Percentiles rank a stretch among this genome's conserved stretches.
Evolutionary conservation across 2,329 filamentous ascomycete species (phyloP).

Genomic region (Calcarisporium arbuscula): DNA sequence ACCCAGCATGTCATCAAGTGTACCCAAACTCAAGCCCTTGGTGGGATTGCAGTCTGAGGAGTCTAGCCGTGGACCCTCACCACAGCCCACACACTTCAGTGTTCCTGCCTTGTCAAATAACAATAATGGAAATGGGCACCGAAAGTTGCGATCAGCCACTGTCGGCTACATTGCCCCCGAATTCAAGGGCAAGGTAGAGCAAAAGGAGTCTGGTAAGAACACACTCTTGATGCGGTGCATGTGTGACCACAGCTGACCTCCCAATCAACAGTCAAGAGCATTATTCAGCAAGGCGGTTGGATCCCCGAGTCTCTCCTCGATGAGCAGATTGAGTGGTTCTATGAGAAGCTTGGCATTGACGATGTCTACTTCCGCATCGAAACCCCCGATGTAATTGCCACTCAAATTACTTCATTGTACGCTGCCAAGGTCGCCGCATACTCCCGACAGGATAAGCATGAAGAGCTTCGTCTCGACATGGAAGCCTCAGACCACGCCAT

Average conservation of each 20-base stretch:
- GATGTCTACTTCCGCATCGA: conserved; percentile 98
- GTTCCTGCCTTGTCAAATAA: conserved; percentile 52
- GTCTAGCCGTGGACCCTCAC: conserved; percentile 64
- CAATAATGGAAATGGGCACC: conserved; percentile 55
- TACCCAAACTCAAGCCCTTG: conserved; percentile 34
- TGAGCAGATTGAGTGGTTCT: conserved; percentile 90
- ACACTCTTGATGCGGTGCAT: background rate
- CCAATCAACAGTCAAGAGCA: conserved; percentile 61
- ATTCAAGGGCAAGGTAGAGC: conserved; percentile 85
- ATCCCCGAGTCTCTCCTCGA: conserved; percentile 80
- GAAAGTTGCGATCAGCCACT: conserved; percentile 78
- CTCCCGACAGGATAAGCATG: conserved; percentile 84
- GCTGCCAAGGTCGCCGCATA: conserved; percentile 94
- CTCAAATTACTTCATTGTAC: conserved; percentile 92
- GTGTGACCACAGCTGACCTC: conserved; percentile 4
- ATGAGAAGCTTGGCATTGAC: conserved; percentile 94
- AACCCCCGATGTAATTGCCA: conserved; percentile 77
- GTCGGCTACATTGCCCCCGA: conserved; percentile 92
- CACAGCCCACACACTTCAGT: conserved; percentile 80
- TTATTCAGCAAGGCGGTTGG: conserved; percentile 74
- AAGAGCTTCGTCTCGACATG: conserved; percentile 94
- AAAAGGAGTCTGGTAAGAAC: conserved; percentile 71
- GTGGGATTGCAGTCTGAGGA: conserved; percentile 34
- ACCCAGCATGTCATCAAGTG: conserved; percentile 21
- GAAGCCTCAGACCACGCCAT: conserved; percentile 92